Evolutionary conservation across 2,329 filamentous ascomycete species (phyloP).

Genomic region (Calycina herbarum): DNA sequence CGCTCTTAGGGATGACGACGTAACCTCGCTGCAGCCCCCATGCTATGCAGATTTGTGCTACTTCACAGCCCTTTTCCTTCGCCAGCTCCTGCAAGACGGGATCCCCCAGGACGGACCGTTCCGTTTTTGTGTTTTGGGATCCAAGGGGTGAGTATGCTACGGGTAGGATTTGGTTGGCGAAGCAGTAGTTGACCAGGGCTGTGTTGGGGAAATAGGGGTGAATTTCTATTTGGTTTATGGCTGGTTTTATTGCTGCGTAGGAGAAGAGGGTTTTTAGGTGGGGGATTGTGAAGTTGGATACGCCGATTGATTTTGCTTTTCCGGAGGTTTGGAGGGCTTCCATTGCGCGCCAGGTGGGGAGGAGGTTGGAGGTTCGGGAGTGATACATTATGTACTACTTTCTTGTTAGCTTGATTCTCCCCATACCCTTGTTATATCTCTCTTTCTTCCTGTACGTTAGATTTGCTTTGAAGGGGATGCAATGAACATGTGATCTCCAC

Average conservation of each 20-base stretch:
- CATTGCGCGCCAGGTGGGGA: slow-evolving; percentile 70
- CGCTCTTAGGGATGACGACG: slow-evolving; percentile 72
- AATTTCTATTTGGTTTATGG: slow-evolving; percentile 62
- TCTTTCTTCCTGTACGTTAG: not conserved
- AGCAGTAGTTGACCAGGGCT: slow-evolving; percentile 68
- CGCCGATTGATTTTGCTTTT: slow-evolving; percentile 58
- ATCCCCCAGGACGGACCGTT: slow-evolving; percentile 61
- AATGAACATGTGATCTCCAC: not conserved
- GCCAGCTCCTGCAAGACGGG: slow-evolving; percentile 58
- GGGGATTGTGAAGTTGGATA: slow-evolving; percentile 57
- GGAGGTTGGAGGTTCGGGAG: slow-evolving; percentile 62
- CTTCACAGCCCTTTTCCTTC: slow-evolving; percentile 59
- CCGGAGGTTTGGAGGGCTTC: slow-evolving; percentile 62
- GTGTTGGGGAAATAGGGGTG: slow-evolving; percentile 73
- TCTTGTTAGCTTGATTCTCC: slow-evolving; percentile 6
- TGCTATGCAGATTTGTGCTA: slow-evolving; percentile 65
- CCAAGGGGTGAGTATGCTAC: slow-evolving; percentile 72
- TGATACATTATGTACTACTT: slow-evolving; percentile 59
- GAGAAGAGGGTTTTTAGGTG: slow-evolving; percentile 53
- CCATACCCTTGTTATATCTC: too few species aligned
- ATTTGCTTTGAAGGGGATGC: not conserved
- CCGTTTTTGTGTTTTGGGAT: slow-evolving; percentile 46
- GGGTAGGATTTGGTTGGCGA: slow-evolving; percentile 66
- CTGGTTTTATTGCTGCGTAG: slow-evolving; percentile 48
- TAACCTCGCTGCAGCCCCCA: slow-evolving; percentile 68